These are phyloP conservation scores for Sporisorium sorghi DNA, from an alignment of 1,284 basidiomycete species.

Conservation along the genomic window DNA sequence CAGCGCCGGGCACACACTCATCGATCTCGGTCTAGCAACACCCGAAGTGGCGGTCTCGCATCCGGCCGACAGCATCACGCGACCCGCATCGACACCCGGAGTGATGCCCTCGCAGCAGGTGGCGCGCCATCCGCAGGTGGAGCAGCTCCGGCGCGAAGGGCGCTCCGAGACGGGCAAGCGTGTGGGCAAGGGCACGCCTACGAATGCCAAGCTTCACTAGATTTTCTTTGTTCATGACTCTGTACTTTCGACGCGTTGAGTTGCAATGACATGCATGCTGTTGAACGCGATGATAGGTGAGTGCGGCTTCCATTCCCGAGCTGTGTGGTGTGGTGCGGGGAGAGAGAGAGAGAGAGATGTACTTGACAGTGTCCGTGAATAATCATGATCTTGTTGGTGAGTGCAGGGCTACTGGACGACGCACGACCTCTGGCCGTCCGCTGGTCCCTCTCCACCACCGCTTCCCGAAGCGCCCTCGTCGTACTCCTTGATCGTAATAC, in stretches of 20 bases:
- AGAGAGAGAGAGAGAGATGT: too few species aligned
- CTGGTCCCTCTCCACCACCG: not conserved
- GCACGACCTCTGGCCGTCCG: constrained; percentile 13
- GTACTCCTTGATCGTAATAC: constrained; percentile 38
- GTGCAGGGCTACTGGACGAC: constrained; percentile 19
- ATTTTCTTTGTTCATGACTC: not conserved
- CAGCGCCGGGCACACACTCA: constrained; percentile 31
- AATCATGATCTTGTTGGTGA: not conserved
- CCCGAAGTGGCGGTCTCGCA: constrained; percentile 37
- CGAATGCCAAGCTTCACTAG: constrained; percentile 36
- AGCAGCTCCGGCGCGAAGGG: constrained; percentile 43
- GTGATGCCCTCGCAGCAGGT: constrained; percentile 42
- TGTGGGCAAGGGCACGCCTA: constrained; percentile 50
- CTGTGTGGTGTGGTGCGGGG: too few species aligned
- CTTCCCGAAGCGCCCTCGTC: constrained; percentile 12
- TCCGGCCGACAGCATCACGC: constrained; percentile 35
- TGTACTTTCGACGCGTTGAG: constrained; percentile 9
- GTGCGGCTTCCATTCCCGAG: too few species aligned
- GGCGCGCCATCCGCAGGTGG: constrained; percentile 45
- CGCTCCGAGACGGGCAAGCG: constrained; percentile 39
- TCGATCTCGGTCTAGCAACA: constrained; percentile 33
- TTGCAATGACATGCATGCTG: constrained; percentile 12
- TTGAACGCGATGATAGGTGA: too few species aligned
- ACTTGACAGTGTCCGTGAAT: constrained; percentile 5
- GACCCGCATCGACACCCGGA: constrained; percentile 39